phyloP scores from a whole-genome alignment of 1,139 yeast genomes.

The Debaryomyces sp. region DNA sequence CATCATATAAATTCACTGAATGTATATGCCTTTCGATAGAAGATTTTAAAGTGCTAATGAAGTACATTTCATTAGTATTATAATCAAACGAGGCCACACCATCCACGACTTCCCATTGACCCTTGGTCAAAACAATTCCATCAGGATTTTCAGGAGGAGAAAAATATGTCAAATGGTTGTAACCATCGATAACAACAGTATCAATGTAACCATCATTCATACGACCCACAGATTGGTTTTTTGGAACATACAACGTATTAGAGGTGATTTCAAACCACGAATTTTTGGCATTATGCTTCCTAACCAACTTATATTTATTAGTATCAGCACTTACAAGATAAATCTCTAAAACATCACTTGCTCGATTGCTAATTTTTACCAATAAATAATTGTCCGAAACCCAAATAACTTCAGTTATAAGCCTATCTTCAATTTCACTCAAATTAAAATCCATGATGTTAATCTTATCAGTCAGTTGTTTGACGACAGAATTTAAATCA shows the following conservation, averaged over 20 bases:
- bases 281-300: slow-evolving; percentile 41
- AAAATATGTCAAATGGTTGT: slow-evolving; percentile 58
- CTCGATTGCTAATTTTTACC: slow-evolving; percentile 47
- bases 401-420: slow-evolving; percentile 50
- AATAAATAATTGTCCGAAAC: slow-evolving; percentile 36
- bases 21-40: slow-evolving; percentile 58
- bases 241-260: slow-evolving; percentile 70
- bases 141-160: slow-evolving; percentile 51
- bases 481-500: slow-evolving; percentile 22
- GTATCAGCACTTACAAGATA: slow-evolving; percentile 38
- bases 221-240: slow-evolving; percentile 47
- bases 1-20: slow-evolving; percentile 44
- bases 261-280: slow-evolving; percentile 83
- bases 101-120: slow-evolving; percentile 57
- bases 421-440: slow-evolving; percentile 27
- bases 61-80: slow-evolving; percentile 46
- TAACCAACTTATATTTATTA: slow-evolving; percentile 32
- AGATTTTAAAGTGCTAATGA: slow-evolving; percentile 51
- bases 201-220: slow-evolving; percentile 58
- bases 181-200: slow-evolving; percentile 54
- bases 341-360: slow-evolving; percentile 43
- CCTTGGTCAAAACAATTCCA: slow-evolving; percentile 47
- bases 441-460: slow-evolving; percentile 25
- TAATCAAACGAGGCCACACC: slow-evolving; percentile 52
- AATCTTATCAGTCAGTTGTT: slow-evolving; percentile 3